Evolutionary conservation across 768 basidiomycete species (phyloP).

Genomic region (Melanogaster broomeanus): DNA sequence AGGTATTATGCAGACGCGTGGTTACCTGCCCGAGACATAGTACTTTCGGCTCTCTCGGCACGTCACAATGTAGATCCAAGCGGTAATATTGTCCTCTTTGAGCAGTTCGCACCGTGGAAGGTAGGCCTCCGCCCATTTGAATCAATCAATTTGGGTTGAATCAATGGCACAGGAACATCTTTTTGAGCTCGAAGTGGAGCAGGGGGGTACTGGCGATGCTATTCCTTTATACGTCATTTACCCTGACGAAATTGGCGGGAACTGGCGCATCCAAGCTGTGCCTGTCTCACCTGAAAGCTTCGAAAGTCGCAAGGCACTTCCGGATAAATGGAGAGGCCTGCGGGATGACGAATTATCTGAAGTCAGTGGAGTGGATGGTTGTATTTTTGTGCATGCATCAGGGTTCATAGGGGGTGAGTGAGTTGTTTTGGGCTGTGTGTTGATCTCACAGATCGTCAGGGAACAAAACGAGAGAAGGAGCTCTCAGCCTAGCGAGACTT

Average conservation of each 20-base stretch:
- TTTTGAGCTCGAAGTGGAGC: constrained; percentile 77
- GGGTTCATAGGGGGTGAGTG: constrained; percentile 92
- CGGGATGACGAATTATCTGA: constrained; percentile 81
- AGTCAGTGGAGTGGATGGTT: constrained; percentile 72
- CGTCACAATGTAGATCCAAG: constrained; percentile 62
- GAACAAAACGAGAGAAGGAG: constrained; percentile 89
- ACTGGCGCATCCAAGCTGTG: constrained; percentile 94
- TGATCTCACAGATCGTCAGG: constrained; percentile 44
- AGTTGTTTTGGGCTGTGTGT: background rate
- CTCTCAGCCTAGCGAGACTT: constrained; percentile 72
- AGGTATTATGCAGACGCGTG: constrained; percentile 87
- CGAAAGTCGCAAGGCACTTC: constrained; percentile 87
- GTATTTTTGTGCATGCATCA: constrained; percentile 93
- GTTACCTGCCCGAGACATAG: constrained; percentile 87
- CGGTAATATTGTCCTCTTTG: constrained; percentile 80
- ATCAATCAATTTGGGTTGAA: constrained; percentile 1
- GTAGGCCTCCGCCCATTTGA: constrained; percentile 35
- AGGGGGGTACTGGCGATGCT: constrained; percentile 42
- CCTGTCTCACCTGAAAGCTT: constrained; percentile 83
- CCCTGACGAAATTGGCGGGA: constrained; percentile 72
- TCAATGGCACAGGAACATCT: constrained; percentile 72
- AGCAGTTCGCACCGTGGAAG: constrained; percentile 88
- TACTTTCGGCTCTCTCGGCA: constrained; percentile 57
- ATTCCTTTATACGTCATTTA: constrained; percentile 86
- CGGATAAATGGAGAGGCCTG: constrained; percentile 91